These are phyloP conservation scores for Ploettnerulaceae sp. DNA, from an alignment of 2,329 filamentous ascomycete genomes.

Conservation along the genomic window DNA sequence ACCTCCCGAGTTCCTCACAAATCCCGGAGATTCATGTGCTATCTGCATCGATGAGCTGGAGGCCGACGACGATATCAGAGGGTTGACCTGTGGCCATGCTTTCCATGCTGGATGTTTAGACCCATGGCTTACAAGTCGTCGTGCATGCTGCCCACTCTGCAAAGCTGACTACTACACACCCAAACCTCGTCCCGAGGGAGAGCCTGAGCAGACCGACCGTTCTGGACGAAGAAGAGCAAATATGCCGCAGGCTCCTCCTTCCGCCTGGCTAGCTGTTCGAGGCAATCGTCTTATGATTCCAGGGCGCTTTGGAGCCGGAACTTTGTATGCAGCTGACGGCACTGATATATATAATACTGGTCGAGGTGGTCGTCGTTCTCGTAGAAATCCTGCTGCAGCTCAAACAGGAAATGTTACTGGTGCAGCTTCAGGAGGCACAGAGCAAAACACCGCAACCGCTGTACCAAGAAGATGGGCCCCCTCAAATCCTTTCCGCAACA, in stretches of 20 bases:
- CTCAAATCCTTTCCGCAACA: constrained; percentile 26
- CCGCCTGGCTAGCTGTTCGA: constrained; percentile 29
- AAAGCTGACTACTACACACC: constrained; percentile 97
- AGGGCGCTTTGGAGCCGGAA: constrained; percentile 21
- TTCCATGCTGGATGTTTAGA: constrained; percentile 96
- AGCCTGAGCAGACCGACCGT: constrained; percentile 28
- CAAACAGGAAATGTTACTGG: constrained; percentile 4
- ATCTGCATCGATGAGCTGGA: constrained; percentile 95
- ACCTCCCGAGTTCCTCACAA: constrained; percentile 72
- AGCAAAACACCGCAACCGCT: constrained; percentile 11
- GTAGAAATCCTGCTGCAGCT: constrained; percentile 13
- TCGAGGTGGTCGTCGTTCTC: constrained; percentile 17
- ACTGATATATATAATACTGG: constrained; percentile 3
- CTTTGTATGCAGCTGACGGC: constrained; percentile 1
- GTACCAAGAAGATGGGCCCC: constrained; percentile 25
- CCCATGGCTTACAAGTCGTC: constrained; percentile 89
- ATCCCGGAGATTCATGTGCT: constrained; percentile 87
- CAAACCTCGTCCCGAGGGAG: constrained; percentile 64
- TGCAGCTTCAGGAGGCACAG: constrained; percentile 1
- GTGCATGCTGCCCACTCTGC: constrained; percentile 94
- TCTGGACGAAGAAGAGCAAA: constrained; percentile 27
- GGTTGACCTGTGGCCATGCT: constrained; percentile 91
- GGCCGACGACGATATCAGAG: constrained; percentile 91
- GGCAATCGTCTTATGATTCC: constrained; percentile 26
- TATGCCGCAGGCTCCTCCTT: constrained; percentile 27